Evolutionary conservation across 2,329 filamentous ascomycete species (phyloP).

Genomic region (Davidsoniella australis): DNA sequence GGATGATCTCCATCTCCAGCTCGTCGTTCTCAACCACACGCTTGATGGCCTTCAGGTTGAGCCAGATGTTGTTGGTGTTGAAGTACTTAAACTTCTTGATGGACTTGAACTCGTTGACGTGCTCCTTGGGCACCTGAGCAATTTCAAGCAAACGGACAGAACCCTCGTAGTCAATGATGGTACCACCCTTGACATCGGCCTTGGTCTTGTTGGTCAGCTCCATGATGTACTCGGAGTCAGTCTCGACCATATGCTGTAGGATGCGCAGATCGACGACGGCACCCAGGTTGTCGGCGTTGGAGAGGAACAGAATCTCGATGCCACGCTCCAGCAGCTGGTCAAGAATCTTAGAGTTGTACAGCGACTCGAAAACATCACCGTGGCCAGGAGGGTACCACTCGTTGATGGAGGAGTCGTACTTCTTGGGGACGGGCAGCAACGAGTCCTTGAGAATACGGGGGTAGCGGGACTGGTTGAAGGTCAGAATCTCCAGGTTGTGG

Average conservation of each 20-base stretch:
- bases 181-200: slow-evolving; percentile 99
- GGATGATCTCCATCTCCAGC: slow-evolving; percentile 98
- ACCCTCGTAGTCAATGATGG: slow-evolving; percentile 98
- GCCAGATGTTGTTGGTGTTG: slow-evolving; percentile 99
- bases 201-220: slow-evolving; percentile 99
- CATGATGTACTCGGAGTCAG: slow-evolving; percentile 97
- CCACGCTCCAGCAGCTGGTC: slow-evolving; percentile 91
- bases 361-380: slow-evolving; percentile 98
- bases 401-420: slow-evolving; percentile 67
- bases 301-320: slow-evolving; percentile 95
- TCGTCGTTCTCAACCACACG: slow-evolving; percentile 97
- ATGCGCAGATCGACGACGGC: slow-evolving; percentile 96
- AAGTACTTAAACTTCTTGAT: slow-evolving; percentile 99
- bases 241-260: slow-evolving; percentile 98
- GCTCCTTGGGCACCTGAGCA: slow-evolving; percentile 97
- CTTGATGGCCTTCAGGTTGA: slow-evolving; percentile 95
- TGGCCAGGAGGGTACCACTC: slow-evolving; percentile 99
- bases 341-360: slow-evolving; percentile 97
- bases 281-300: slow-evolving; percentile 96
- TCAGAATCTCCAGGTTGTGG: slow-evolving; percentile 98
- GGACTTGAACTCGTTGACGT: slow-evolving; percentile 99
- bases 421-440: slow-evolving; percentile 85
- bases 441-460: slow-evolving; percentile 98
- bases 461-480: slow-evolving; percentile 99
- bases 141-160: slow-evolving; percentile 94